A percentile compares a stretch with the other conserved stretches of the same genome.
phyloP scores from a whole-genome alignment of 2,329 filamentous ascomycete genomes.

The Hortaea werneckii region DNA sequence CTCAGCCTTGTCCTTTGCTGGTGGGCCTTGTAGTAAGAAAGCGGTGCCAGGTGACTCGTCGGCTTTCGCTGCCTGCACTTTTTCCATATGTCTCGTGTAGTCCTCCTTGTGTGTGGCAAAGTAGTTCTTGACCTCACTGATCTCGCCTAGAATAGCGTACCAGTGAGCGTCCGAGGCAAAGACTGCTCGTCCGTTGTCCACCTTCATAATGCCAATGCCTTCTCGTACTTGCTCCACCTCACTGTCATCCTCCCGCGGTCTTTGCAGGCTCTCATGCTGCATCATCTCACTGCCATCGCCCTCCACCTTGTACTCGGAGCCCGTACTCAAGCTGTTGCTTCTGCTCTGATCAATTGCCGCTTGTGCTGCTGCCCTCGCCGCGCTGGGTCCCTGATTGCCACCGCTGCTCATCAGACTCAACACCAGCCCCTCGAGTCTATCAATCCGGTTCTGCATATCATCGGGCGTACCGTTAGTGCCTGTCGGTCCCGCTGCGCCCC shows the following conservation, averaged over 20 bases:
- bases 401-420: slow-evolving; percentile 90
- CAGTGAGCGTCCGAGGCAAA: slow-evolving; percentile 44
- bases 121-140: slow-evolving; percentile 88
- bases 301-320: slow-evolving; percentile 35
- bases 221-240: slow-evolving; percentile 48
- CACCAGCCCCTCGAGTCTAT: slow-evolving; percentile 84
- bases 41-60: slow-evolving; percentile 55
- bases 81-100: slow-evolving; percentile 69
- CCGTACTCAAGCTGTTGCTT: slow-evolving; percentile 29
- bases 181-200: slow-evolving; percentile 38
- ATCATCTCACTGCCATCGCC: slow-evolving; percentile 50
- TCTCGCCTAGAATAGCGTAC: slow-evolving; percentile 49
- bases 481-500: slow-evolving; percentile 35
- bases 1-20: slow-evolving; percentile 62
- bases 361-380: slow-evolving; percentile 45
- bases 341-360: slow-evolving; percentile 41
- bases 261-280: slow-evolving; percentile 37
- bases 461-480: slow-evolving; percentile 52
- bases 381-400: slow-evolving; percentile 46
- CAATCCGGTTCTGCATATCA: slow-evolving; percentile 98
- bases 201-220: slow-evolving; percentile 43
- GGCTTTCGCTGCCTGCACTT: slow-evolving; percentile 58
- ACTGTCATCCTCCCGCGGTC: slow-evolving; percentile 41
- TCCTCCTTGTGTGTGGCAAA: slow-evolving; percentile 81
- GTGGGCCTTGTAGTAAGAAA: slow-evolving; percentile 64